Evolutionary conservation across 2,329 filamentous ascomycete species (phyloP).

Genomic region (Alternaria sp.): DNA sequence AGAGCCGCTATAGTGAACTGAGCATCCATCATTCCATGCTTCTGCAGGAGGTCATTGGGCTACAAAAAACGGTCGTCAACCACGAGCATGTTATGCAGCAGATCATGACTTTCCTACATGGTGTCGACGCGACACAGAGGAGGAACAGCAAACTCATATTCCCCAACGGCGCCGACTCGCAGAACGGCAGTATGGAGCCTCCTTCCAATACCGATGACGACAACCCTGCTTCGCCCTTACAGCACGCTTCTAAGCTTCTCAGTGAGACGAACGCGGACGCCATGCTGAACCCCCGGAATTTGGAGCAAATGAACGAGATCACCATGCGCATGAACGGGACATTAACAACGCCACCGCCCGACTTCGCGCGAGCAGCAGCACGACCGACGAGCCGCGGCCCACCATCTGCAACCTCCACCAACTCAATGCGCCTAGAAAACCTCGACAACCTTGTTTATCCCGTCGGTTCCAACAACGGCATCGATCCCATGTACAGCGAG

Average conservation of each 20-base stretch:
- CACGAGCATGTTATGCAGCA: slow-evolving; percentile 76
- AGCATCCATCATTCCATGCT: slow-evolving; percentile 71
- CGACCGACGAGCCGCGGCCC: slow-evolving; percentile 56
- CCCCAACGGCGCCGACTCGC: slow-evolving; percentile 48
- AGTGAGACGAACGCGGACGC: slow-evolving; percentile 71
- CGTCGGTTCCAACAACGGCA: slow-evolving; percentile 87
- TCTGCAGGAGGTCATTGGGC: slow-evolving; percentile 68
- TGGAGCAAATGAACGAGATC: slow-evolving; percentile 71
- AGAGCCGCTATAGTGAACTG: slow-evolving; percentile 84
- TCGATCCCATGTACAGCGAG: slow-evolving; percentile 93
- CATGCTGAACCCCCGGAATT: slow-evolving; percentile 68
- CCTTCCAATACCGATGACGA: slow-evolving; percentile 64
- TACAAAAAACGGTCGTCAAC: slow-evolving; percentile 75
- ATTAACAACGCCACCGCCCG: slow-evolving; percentile 65
- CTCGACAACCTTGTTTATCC: slow-evolving; percentile 84
- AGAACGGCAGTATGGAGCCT: slow-evolving; percentile 54
- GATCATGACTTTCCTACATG: slow-evolving; percentile 73
- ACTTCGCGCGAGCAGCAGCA: slow-evolving; percentile 58
- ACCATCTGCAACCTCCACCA: slow-evolving; percentile 60
- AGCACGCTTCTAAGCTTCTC: slow-evolving; percentile 72
- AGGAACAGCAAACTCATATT: slow-evolving; percentile 64
- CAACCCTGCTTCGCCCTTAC: slow-evolving; percentile 71
- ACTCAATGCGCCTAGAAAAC: slow-evolving; percentile 64
- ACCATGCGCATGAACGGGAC: slow-evolving; percentile 64
- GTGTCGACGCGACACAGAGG: slow-evolving; percentile 69